Base-by-base conservation (phyloP, 805 yeast species). In the Ogataea paraovalis region DNA sequence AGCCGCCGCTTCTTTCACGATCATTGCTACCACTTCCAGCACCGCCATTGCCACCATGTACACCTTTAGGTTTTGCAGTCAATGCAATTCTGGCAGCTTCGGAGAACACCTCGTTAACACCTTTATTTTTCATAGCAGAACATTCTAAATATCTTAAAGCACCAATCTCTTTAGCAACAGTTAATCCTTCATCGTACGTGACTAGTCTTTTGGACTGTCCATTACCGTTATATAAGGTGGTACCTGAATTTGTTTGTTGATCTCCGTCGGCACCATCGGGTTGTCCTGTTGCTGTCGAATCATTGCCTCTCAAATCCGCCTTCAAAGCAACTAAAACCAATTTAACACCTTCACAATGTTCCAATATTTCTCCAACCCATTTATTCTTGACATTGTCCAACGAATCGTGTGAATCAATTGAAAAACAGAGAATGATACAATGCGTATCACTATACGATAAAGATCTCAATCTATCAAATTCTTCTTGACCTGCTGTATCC, bases 401-500 rank as follows among this genome's bases (percentile, higher is more conserved):
- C 28, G 98, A 92, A 67, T 94, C 99, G 30, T 85, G 81, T 4
- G 96, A 88, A 68, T 92, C 99, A 47, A 92, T 90, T 40, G 96
- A 82, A 65, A 92, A 92, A 71, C 99, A 94, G 49, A 92, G 78
- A 91, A 92, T 94, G 59, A 94, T 91, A 60, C 97, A 88, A 68
- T 92, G 97, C 3, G 99, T 94, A 67, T 94, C 98, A 23, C 91
- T 83, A 67, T 94, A 94, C 43, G 96, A 86, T 51, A 92, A 74
- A 1, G 97, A 88, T 66, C 99, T 80, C 66, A 92, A 76, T 53
- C 97, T 78, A 67, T 92, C 99, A 59, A 92, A 92, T 70, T 92
- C 99, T 70, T 92, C 99, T 73, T 92, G 99, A 7, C 99, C 99
- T 1, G 99, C 99, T 5, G 99, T 92, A 66, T 92, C 99, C 99